phyloP scores from a whole-genome alignment of 345 rosid species.

The Lumnitzera littorea region DNA sequence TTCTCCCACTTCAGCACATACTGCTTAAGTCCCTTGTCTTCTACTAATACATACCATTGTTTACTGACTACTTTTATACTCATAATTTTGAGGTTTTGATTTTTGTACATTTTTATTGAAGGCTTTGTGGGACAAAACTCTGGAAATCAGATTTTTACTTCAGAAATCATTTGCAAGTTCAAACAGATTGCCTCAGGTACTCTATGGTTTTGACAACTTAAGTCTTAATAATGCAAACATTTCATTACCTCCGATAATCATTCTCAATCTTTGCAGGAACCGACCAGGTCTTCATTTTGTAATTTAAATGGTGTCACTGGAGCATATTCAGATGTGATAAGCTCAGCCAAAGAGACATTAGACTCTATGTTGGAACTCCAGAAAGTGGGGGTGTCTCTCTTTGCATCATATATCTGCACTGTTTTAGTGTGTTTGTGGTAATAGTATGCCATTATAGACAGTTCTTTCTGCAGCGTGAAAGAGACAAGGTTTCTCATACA shows the following conservation, averaged over 20 bases:
- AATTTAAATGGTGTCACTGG: slow-evolving; percentile 37
- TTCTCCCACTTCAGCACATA: no score
- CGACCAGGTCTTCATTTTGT: slow-evolving; percentile 55
- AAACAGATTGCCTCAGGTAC: slow-evolving; percentile 77
- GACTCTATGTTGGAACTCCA: slow-evolving; percentile 67
- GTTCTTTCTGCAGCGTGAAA: no score
- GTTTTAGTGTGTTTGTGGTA: no score
- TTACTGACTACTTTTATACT: not conserved
- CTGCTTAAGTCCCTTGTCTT: no score
- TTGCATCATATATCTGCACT: no score
- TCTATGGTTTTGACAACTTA: no score
- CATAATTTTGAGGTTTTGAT: not conserved
- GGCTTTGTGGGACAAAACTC: slow-evolving; percentile 82
- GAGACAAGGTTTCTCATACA: no score
- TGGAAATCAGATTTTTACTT: slow-evolving; percentile 79
- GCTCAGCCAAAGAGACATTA: slow-evolving; percentile 62
- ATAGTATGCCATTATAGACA: no score
- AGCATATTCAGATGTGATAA: slow-evolving; percentile 57
- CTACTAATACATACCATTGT: no score
- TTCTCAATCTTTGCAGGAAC: slow-evolving; percentile 34
- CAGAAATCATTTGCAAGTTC: slow-evolving; percentile 73
- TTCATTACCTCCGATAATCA: no score
- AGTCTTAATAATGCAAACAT: no score
- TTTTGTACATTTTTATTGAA: slow-evolving; percentile 15
- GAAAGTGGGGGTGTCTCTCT: slow-evolving; percentile 40